A percentile compares a stretch with the other conserved stretches of the same genome.
These are phyloP conservation scores for Gossypium herbaceum DNA, from an alignment of 345 rosid species.

Conservation along the genomic window DNA sequence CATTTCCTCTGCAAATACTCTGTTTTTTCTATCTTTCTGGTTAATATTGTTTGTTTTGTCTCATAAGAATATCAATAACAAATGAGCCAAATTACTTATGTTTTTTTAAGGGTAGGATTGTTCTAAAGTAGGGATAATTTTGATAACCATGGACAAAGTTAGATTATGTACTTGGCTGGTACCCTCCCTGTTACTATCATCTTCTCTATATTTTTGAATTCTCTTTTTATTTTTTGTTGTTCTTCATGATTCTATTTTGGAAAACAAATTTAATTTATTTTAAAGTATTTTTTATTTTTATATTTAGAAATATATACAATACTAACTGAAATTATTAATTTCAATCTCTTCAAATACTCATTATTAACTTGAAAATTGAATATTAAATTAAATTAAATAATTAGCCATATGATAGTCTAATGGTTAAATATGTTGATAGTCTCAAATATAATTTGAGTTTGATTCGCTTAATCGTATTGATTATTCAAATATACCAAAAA, in stretches of 20 bases:
- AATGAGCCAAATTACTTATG: conserved; percentile 9
- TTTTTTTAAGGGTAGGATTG: conserved; percentile 17
- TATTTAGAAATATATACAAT: too few relatives aligned
- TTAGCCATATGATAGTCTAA: fast-evolving
- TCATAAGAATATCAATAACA: conserved; percentile 14
- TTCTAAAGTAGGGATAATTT: conserved; percentile 11
- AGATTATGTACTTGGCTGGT: conserved; percentile 44
- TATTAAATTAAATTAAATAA: too few relatives aligned
- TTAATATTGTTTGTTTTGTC: neutral
- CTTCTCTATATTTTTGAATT: neutral
- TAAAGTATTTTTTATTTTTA: too few relatives aligned
- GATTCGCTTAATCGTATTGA: fast-evolving
- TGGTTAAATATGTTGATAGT: too few relatives aligned
- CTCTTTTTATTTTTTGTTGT: neutral
- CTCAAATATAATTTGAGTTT: fast-evolving
- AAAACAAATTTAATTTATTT: too few relatives aligned
- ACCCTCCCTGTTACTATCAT: conserved; percentile 18
- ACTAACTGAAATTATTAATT: too few relatives aligned
- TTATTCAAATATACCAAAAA: fast-evolving
- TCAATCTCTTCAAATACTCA: too few relatives aligned
- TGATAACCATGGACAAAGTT: conserved; percentile 13
- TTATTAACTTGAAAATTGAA: too few relatives aligned
- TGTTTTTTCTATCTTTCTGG: neutral
- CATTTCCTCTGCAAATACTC: conserved; percentile 3
- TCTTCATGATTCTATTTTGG: neutral